Evolutionary conservation across 441 rosid species (phyloP), one percentile per base, ranked within the genome.

Genomic region (Adansonia madagascariensis): DNA sequence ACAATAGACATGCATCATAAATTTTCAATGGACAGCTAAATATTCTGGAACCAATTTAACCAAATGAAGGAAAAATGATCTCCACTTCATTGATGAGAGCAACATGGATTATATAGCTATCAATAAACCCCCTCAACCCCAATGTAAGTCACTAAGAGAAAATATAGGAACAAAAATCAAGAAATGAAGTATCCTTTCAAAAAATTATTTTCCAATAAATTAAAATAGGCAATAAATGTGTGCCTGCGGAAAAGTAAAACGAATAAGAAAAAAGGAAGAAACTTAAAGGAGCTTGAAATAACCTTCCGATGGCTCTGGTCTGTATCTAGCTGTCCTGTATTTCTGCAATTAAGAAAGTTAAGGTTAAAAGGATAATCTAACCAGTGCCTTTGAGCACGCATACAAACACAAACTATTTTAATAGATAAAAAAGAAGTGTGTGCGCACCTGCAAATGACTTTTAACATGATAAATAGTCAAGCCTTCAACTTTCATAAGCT

Each of bases 381-480:
- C 24, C 18, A 18, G 55, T 5, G 61, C 66, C 55, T 35, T 73
- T 6, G 60, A 44, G 68, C 50, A 65, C 50, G 44, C 62, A 59
- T 56, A 53, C 14, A 66, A 6, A 22, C 44, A 39, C n/a, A 55
- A 15, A 73, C 17, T 24, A 43, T 39, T 56, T 61, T 50, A 55
- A 50, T 80, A 57, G 61, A 41, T 53, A 77, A 50, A 55, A 61
- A 22, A 41, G 8, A 84, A 53, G 17, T 65, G 20, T 43, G 72
- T 71, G 62, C 63, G 59, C 60, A 91, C 98, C 97, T 94, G 98
- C 82, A 94, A 81, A 82, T 94, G 98, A 81, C 97, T 94, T 86
- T 94, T 94, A 49, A 94, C 97, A 88, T 94, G 98, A 85, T 94
- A 94, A 44, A 94, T 94, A 11, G 97, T 94, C 86, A 94, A 85